Conservation (phyloP, 768 basidiomycete species). For the Polyporus arcularius region DNA sequence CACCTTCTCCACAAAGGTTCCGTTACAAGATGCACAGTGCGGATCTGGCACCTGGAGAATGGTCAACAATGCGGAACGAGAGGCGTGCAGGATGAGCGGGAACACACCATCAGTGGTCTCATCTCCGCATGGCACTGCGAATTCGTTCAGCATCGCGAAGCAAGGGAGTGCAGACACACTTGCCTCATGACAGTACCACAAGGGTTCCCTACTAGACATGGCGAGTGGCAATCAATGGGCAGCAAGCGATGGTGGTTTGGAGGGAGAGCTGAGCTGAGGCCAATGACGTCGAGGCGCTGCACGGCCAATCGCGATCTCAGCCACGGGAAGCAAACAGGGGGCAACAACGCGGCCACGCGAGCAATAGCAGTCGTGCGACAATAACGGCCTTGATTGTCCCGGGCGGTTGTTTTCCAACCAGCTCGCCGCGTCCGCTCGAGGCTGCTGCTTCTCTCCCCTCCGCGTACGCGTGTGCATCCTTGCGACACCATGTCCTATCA, state of each 20-base stretch:
- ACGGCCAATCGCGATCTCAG: background rate
- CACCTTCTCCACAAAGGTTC: constrained; percentile 84
- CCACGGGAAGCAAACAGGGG: constrained; percentile 22
- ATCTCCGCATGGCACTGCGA: constrained; percentile 84
- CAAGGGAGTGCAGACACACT: constrained; percentile 10
- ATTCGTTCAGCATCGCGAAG: constrained; percentile 5
- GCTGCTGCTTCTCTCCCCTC: constrained; percentile 5
- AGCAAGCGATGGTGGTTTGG: constrained; percentile 8
- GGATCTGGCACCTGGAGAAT: constrained; percentile 70
- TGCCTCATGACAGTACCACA: constrained; percentile 83
- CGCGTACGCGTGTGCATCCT: constrained; percentile 1
- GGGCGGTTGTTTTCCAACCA: constrained; percentile 8
- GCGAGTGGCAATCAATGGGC: background rate
- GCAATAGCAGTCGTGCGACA: constrained; percentile 16
- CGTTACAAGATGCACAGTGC: constrained; percentile 78
- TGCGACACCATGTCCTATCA: constrained; percentile 19
- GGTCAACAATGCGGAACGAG: constrained; percentile 7
- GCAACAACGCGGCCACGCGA: constrained; percentile 28
- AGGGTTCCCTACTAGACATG: constrained; percentile 72
- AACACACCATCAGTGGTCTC: constrained; percentile 77
- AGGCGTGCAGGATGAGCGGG: constrained; percentile 8
- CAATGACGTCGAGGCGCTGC: constrained; percentile 17
- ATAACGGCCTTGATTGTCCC: constrained; percentile 5
- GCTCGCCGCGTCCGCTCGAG: constrained; percentile 2
- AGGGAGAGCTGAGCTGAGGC: constrained; percentile 5